Evolutionary conservation across 75 land plant genomes (phyloP), one percentile per base, ranked within the genome.

Genomic region (Sequoiadendron giganteum): DNA sequence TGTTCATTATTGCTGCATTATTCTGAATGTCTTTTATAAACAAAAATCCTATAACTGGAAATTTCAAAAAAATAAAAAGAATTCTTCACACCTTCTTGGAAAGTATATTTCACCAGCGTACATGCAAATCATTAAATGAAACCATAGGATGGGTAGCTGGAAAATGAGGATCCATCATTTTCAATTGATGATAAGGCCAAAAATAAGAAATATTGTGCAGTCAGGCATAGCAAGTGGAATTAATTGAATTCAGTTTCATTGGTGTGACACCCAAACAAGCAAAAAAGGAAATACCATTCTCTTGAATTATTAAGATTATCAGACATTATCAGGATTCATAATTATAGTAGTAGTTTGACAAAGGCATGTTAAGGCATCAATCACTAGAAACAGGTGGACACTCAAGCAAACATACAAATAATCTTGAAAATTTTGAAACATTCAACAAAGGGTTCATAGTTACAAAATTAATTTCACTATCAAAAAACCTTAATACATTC

Each of bases 351-450:
- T 61, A 19, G n/a, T 61, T 61, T 4, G 8, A 21, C 25, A 61
- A 61, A 61, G 68, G 68, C 68, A 61, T 21, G 68, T 61, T 58
- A 1, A 19, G 3, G 3, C 16, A 58, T 58, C 61, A 58, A 18
- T 3, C 19, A 58, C 61, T 58, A 58, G 61, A 58, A 58, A 58
- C 61, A 58, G 61, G 61, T 5, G 19, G 61, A 4, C 3, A 18
- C 75, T 72, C 75, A 72, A 72, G 75, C 75, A 72, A 72, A 28
- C 75, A 72, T 28, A 72, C 30, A 72, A 30, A 72, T 72, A 72
- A 72, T 30, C 75, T n/a, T 72, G 34, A 72, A 30, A 72, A 9
- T n/a, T 72, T 72, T 7, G 9, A 72, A 72, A 30, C 73, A 72
- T 72, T 72, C 13, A 72, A 72, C 34, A 72, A 68, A 72, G 75